Evolutionary conservation across 2,329 filamentous ascomycete species (phyloP), one percentile per base, ranked within the genome.

Genomic region (Neurospora sp.): DNA sequence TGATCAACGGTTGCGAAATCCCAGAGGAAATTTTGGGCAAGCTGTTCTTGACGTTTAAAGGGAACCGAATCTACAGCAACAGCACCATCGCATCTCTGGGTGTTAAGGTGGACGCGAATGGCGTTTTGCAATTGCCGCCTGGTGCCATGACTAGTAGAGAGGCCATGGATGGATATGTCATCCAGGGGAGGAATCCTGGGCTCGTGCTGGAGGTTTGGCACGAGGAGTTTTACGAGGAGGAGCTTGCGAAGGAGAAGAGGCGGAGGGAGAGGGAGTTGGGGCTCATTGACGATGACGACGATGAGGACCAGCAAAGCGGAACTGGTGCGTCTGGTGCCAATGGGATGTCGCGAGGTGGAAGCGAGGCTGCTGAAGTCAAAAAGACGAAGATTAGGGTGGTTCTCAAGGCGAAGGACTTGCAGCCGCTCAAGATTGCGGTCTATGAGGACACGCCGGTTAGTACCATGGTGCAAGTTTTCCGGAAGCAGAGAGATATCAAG

Each of bases 131-230:
- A 67, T 6, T 62, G 23, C 52, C 52, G 8, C 28, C 52, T 33
- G 52, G 79, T 3, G 73, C 6, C 75, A 77, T 11, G 77, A 77
- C 38, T 74, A 81, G 66, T 4, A 17, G 52, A 36, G 52, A 62
- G 23, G 70, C 70, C 0, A 71, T 72, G 8, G 74, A 77, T 52
- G 77, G 80, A 4, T 82, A 83, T 28, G 84, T 85, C 66, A 74
- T 77, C 68, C 79, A 83, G 3, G 84, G 86, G 36, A 17, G 52
- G 8, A 62, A 33, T 10, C 23, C 23, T 1, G 83, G 85, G 33
- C 85, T 97, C n/a, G 86, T 91, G 73, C 84, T 97, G 72, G 89
- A 94, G 78, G 91, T 91, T 6, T 92, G 92, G 86, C 95, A 91
- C 0, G 83, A 88, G 8, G 87, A 91, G 11, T 79, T 86, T 1